Evolutionary conservation across 208 protist genomes (phyloP).

Genomic region (Trypanosomatidae sp.): DNA sequence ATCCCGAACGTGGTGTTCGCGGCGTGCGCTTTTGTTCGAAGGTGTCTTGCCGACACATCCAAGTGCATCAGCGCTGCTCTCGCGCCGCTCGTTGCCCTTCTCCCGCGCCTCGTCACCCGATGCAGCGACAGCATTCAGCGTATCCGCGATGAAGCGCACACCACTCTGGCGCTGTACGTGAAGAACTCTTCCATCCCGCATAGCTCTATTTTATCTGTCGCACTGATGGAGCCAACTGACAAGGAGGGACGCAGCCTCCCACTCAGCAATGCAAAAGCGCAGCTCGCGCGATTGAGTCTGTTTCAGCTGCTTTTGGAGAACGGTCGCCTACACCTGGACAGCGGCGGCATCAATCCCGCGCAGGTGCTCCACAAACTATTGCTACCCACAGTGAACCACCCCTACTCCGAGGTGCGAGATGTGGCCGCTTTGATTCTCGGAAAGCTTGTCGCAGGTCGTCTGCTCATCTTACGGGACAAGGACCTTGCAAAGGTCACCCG

Average conservation of each 20-base stretch:
- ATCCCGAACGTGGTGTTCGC: constrained; percentile 81
- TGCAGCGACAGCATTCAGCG: constrained; percentile 69
- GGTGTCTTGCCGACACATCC: constrained; percentile 46
- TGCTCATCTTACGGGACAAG: constrained; percentile 42
- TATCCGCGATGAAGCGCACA: constrained; percentile 67
- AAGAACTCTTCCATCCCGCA: constrained; percentile 34
- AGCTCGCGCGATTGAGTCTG: constrained; percentile 64
- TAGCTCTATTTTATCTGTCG: constrained; percentile 37
- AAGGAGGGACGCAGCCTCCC: constrained; percentile 65
- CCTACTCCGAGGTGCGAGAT: constrained; percentile 80
- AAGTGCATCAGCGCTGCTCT: constrained; percentile 40
- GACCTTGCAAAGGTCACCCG: constrained; percentile 65
- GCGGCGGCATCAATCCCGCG: constrained; percentile 9
- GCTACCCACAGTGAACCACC: constrained; percentile 76
- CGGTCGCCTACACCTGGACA: constrained; percentile 16
- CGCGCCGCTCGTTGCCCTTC: constrained; percentile 47
- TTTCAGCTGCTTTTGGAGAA: constrained; percentile 40
- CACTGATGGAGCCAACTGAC: constrained; percentile 73
- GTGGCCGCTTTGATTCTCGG: constrained; percentile 42
- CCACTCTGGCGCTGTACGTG: constrained; percentile 63
- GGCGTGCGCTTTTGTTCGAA: constrained; percentile 67
- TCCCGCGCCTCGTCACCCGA: constrained; percentile 75
- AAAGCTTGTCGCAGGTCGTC: constrained; percentile 30
- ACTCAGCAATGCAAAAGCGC: constrained; percentile 48
- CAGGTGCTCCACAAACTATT: constrained; percentile 61